phyloP scores from a whole-genome alignment of 2,329 filamentous ascomycete genomes.

The Byssothecium circinans region DNA sequence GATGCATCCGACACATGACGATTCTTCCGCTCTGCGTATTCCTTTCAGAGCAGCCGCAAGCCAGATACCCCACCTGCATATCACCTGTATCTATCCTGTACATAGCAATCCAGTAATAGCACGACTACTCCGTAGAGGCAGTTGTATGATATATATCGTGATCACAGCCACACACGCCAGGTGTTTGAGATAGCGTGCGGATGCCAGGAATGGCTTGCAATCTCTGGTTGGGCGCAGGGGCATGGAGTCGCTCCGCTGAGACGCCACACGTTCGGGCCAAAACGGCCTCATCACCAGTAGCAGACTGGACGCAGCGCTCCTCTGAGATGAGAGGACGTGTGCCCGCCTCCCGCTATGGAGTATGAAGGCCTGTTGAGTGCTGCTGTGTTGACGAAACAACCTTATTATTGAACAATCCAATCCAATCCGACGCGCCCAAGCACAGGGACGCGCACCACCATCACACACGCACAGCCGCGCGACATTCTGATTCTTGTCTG shows the following conservation, averaged over 20 bases:
- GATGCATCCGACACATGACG: slow-evolving; percentile 25
- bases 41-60: neutral
- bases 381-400: no score
- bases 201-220: slow-evolving; percentile 11
- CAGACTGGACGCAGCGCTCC: neutral
- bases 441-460: neutral
- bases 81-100: neutral
- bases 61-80: neutral
- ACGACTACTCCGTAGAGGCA: no score
- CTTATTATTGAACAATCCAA: no score
- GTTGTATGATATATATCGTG: neutral
- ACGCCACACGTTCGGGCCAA: slow-evolving; percentile 7
- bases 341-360: neutral
- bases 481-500: neutral
- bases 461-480: no score
- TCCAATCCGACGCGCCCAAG: neutral
- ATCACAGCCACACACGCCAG: neutral
- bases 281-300: neutral
- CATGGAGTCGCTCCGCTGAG: neutral
- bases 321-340: neutral
- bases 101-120: no score
- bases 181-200: slow-evolving; percentile 5
- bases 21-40: slow-evolving; percentile 3
- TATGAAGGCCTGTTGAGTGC: no score
- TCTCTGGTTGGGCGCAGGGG: slow-evolving; percentile 7